Base-by-base conservation (phyloP, 1,284 basidiomycete genomes). In the Fomitopsis betulina region DNA sequence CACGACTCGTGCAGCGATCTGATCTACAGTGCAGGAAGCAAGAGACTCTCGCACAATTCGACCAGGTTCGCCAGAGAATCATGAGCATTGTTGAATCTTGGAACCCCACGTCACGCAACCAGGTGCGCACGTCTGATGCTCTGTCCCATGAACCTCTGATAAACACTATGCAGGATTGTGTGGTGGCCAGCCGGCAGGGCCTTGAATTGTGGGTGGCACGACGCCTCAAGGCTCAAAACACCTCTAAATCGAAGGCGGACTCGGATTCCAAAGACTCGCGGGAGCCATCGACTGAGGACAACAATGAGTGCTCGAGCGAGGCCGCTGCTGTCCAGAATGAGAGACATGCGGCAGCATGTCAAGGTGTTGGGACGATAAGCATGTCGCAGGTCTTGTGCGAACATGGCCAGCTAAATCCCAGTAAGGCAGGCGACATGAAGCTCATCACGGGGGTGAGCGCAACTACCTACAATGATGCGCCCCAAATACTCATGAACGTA, bases 21-120 rank as follows among this genome's bases (percentile, higher is more conserved):
- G 17, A 25, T 51, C 57, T 35, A 47, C 50, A 32, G 43, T 47
- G 30, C 64, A 88, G 85, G 60, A 76, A 81, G 65, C 73, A 75
- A 47, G 68, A 72, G 37, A 70, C 76, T 5, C 74, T 72, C 61
- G 67, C 63, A 13, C 70, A 65, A 3, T 91, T 91, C 63, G 64
- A 77, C 21, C 71, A 76, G 57, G 67, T 80, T 53, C 77, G 86
- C 47, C 67, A 71, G 17, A 78, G 74, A 56, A 83, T 92, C 58
- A 77, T 76, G 69, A 75, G 79, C 37, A 81, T 93, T 9, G 92
- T 86, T 70, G 76, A 65, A 1, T 75, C 71, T 35, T 94, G 91
- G 91, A 75, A 79, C 60, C 65, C 84, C 3, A 65, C 71, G 19
- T 76, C 77, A 37, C 64, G 70, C 23, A 71, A 79, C 23, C 78